A percentile compares a stretch with the other conserved stretches of the same genome.
These are phyloP conservation scores for Sicyos baderoa DNA, from an alignment of 306 rosid genomes.

Conservation along the genomic window DNA sequence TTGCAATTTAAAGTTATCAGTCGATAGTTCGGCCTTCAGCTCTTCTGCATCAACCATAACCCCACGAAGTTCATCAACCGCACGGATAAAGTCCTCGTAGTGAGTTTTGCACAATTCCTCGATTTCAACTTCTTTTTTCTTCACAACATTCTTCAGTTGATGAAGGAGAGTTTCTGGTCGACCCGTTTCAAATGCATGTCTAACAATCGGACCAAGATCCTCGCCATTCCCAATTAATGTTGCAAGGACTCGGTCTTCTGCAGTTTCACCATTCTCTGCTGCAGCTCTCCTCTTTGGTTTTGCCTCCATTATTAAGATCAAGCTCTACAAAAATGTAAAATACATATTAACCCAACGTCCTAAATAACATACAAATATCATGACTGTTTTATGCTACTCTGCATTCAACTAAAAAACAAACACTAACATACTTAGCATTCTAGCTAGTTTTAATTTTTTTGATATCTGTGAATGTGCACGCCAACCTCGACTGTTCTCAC, in stretches of 20 bases:
- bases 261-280: conserved; percentile 59
- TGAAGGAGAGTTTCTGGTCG: conserved; percentile 72
- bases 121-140: conserved; percentile 76
- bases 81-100: conserved; percentile 87
- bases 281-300: conserved; percentile 47
- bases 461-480: too few species aligned
- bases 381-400: background rate
- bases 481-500: too few species aligned
- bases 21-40: conserved; percentile 81
- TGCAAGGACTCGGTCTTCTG: conserved; percentile 75
- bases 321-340: conserved; percentile 20
- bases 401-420: background rate
- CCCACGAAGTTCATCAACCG: conserved; percentile 93
- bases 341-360: background rate
- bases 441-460: too few species aligned
- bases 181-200: conserved; percentile 91
- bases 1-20: conserved; percentile 78
- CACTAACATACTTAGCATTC: background rate
- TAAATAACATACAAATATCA: background rate
- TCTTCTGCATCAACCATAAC: conserved; percentile 93
- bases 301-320: conserved; percentile 40
- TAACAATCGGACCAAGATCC: conserved; percentile 72
- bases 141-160: conserved; percentile 67
- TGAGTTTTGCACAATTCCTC: conserved; percentile 96
- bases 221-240: conserved; percentile 87